Base-by-base conservation (phyloP, 805 yeast genomes). In the Ogataea wickerhamii region DNA sequence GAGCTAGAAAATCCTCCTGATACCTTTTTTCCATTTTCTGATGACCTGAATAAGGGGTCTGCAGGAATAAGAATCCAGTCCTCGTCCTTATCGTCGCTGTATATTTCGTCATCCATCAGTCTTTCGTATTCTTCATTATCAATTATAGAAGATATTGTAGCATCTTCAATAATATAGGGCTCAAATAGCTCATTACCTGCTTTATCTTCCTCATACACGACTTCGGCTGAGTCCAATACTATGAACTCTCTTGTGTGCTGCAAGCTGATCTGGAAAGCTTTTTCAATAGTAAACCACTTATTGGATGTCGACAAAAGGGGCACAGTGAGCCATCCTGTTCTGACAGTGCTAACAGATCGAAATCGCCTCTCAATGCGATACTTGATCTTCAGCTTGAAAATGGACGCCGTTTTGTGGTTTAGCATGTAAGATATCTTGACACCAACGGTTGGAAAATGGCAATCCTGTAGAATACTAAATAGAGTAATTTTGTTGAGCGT, bases 301-400 rank as follows among this genome's bases (percentile, higher is more conserved):
- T 44, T 44, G 2, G 41, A 33, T 4, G 48, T 49, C 4, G 53
- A 44, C 1, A 55, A 34, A n/a, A 67, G 41, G 3, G 68, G 68
- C 2, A 66, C 32, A 2, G 41, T 49, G 25, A 64, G 47, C 2
- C 36, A 42, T 0, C 71, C 71, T 2, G 55, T 60, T 35, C 59
- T 48, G 2, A 56, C 54, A 30, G 44, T 60, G 2, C 55, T 51
- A 5, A 48, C 43, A 3, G 55, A 44, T 44, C 60, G 47, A 29
- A 47, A 54, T 19, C 68, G 51, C 24, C 65, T 52, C 35, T 64
- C 66, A 23, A 67, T 49, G 24, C 48, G 49, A 36, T 64, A 69
- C 4, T 45, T 51, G 2, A 66, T 27, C 27, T 60, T 60, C 16
- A 68, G 28, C 28, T 61, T 58, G 42, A 66, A 60, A 12, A 41